phyloP scores from a whole-genome alignment of 768 basidiomycete species.

The Tylopilus sp. region DNA sequence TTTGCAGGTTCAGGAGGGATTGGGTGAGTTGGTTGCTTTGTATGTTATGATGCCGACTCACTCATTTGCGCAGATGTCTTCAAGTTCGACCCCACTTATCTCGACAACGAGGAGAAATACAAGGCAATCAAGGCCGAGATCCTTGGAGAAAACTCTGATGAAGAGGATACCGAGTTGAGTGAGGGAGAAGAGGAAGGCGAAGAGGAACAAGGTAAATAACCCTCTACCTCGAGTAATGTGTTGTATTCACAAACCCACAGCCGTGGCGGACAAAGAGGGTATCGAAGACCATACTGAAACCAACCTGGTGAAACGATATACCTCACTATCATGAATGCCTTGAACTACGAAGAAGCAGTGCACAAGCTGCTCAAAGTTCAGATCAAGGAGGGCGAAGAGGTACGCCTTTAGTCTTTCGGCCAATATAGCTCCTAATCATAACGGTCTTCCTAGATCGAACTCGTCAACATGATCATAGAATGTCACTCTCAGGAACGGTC shows the following conservation, averaged over 20 bases:
- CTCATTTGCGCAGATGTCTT: constrained; percentile 69
- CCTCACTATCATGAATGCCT: constrained; percentile 97
- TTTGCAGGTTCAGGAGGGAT: constrained; percentile 89
- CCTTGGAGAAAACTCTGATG: constrained; percentile 82
- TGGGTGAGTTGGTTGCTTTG: constrained; percentile 61
- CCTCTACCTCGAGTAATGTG: constrained; percentile 22
- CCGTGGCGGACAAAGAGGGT: constrained; percentile 75
- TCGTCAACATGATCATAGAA: constrained; percentile 98
- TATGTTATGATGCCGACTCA: constrained; percentile 5
- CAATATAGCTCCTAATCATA: not conserved
- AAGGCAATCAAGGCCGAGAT: constrained; percentile 90
- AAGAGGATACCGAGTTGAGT: constrained; percentile 61
- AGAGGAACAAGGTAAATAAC: constrained; percentile 40
- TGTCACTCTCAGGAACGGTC: constrained; percentile 99
- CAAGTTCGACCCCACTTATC: constrained; percentile 85
- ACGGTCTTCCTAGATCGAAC: constrained; percentile 63
- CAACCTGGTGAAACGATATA: constrained; percentile 94
- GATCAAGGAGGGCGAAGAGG: constrained; percentile 91
- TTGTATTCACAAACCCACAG: constrained; percentile 32
- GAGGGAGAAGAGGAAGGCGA: constrained; percentile 58
- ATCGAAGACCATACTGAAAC: constrained; percentile 96
- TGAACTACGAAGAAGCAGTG: constrained; percentile 98
- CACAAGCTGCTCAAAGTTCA: constrained; percentile 96
- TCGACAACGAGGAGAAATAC: constrained; percentile 94
- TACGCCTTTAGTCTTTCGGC: constrained; percentile 32